Evolutionary conservation across 2,329 filamentous ascomycete genomes (phyloP).

Genomic region (Bipolaris zeicola): DNA sequence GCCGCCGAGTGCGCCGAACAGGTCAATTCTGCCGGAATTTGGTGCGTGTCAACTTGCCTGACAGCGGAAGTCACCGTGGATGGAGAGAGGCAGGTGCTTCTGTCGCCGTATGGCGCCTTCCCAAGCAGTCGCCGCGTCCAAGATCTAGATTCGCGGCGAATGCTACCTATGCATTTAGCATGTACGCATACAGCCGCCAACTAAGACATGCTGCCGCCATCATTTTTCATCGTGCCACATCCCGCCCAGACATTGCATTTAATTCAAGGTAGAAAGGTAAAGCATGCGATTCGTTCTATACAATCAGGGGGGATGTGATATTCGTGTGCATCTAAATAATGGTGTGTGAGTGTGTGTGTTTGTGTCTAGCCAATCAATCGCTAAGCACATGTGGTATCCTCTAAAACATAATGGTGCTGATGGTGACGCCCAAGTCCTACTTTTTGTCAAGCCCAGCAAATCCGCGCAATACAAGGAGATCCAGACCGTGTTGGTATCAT

Average conservation of each 20-base stretch:
- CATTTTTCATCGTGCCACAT: background rate
- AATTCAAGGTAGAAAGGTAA: background rate
- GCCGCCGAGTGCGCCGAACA: conserved; percentile 11
- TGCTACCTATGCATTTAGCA: background rate
- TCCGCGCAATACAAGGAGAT: conserved; percentile 13
- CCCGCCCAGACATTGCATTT: background rate
- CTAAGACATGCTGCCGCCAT: conserved; percentile 1
- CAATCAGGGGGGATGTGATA: conserved; percentile 16
- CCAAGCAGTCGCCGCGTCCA: background rate
- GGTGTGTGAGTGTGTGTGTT: conserved; percentile 19
- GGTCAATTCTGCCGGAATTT: conserved; percentile 11
- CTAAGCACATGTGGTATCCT: conserved; percentile 26
- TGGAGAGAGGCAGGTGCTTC: background rate
- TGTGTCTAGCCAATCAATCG: conserved; percentile 22
- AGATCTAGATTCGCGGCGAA: conserved; percentile 1
- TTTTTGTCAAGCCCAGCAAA: conserved; percentile 24
- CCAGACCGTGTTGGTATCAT: conserved; percentile 29
- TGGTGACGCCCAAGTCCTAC: conserved; percentile 19
- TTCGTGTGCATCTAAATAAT: conserved; percentile 32
- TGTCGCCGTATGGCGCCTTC: background rate
- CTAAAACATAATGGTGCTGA: conserved; percentile 18
- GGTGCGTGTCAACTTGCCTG: background rate
- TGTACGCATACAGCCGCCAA: background rate
- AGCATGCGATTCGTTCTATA: conserved; percentile 7
- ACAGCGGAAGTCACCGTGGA: conserved; percentile 11